Conservation (phyloP, 768 basidiomycete genomes). For the Leccinum boreale region DNA sequence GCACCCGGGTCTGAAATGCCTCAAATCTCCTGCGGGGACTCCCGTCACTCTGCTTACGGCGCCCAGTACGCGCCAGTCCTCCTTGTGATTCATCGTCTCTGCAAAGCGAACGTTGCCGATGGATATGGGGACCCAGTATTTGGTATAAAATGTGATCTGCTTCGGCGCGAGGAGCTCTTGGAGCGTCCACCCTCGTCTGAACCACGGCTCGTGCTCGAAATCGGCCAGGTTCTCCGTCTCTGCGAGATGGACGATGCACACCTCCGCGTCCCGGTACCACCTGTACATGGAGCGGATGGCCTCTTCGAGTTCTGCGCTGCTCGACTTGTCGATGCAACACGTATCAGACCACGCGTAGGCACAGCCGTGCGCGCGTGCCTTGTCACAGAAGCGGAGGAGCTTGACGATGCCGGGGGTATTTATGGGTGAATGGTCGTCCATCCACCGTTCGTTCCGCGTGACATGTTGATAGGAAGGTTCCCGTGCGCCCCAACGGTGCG, state of each 20-base stretch:
- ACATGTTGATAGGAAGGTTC: slow-evolving; percentile 8
- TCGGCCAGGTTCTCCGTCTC: slow-evolving; percentile 3
- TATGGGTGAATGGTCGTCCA: background rate
- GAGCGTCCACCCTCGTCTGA: slow-evolving; percentile 7
- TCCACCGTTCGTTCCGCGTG: background rate
- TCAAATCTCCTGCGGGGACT: slow-evolving; percentile 5
- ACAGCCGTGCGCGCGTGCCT: slow-evolving; percentile 5
- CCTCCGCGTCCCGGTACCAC: slow-evolving; percentile 8
- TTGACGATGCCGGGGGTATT: slow-evolving; percentile 1
- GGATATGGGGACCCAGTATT: slow-evolving; percentile 3
- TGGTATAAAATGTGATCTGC: slow-evolving; percentile 8
- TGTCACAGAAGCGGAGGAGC: slow-evolving; percentile 6
- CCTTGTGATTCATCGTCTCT: slow-evolving; percentile 8
- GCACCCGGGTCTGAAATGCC: slow-evolving; percentile 10
- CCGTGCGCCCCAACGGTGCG: slow-evolving; percentile 11
- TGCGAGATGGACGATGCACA: slow-evolving; percentile 14
- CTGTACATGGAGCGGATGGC: background rate
- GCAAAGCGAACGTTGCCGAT: background rate
- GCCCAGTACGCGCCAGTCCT: slow-evolving; percentile 5
- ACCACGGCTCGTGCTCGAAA: slow-evolving; percentile 12
- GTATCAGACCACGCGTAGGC: slow-evolving; percentile 14
- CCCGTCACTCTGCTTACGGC: slow-evolving; percentile 8
- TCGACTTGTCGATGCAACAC: slow-evolving; percentile 14
- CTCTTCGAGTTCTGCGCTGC: slow-evolving; percentile 13
- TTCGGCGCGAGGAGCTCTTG: slow-evolving; percentile 12